These are phyloP conservation scores for Fraxinus anomala DNA, from an alignment of 257 asterid species.

Conservation along the genomic window DNA sequence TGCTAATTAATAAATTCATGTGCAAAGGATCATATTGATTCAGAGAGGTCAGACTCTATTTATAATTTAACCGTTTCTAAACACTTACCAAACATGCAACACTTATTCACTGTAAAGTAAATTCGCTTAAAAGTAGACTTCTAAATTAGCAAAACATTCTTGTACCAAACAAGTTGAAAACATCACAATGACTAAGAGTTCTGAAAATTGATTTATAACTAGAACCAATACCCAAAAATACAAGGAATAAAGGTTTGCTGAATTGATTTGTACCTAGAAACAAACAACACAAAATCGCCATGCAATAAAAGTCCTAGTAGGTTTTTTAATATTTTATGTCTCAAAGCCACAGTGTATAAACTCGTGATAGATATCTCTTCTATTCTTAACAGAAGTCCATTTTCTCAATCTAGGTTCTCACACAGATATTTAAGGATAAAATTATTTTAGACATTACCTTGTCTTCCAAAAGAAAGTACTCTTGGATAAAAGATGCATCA, in stretches of 20 bases:
- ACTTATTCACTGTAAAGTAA: not conserved
- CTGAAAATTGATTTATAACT: not conserved
- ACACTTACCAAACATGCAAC: too few relatives aligned
- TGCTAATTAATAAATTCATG: too few relatives aligned
- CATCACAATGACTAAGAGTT: conserved; percentile 5
- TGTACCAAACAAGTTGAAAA: conserved; percentile 7
- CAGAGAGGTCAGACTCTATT: too few relatives aligned
- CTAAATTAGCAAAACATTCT: not conserved
- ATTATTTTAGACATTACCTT: conserved; percentile 52
- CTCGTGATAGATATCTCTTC: not conserved
- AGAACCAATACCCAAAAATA: not conserved
- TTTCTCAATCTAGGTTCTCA: conserved; percentile 12
- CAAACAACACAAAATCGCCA: conserved; percentile 15
- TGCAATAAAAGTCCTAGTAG: conserved; percentile 2
- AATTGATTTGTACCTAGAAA: not conserved
- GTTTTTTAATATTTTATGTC: conserved; percentile 3
- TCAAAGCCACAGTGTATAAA: not conserved
- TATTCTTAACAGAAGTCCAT: not conserved
- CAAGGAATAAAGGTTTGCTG: not conserved
- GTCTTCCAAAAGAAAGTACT: conserved; percentile 78
- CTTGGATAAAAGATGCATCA: conserved; percentile 86
- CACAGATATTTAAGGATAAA: conserved; percentile 7
- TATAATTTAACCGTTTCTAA: too few relatives aligned
- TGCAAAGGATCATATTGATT: too few relatives aligned
- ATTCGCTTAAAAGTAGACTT: not conserved